Evolutionary conservation across 148 eudicot species (phyloP).

Genomic region (Cornus controversa): DNA sequence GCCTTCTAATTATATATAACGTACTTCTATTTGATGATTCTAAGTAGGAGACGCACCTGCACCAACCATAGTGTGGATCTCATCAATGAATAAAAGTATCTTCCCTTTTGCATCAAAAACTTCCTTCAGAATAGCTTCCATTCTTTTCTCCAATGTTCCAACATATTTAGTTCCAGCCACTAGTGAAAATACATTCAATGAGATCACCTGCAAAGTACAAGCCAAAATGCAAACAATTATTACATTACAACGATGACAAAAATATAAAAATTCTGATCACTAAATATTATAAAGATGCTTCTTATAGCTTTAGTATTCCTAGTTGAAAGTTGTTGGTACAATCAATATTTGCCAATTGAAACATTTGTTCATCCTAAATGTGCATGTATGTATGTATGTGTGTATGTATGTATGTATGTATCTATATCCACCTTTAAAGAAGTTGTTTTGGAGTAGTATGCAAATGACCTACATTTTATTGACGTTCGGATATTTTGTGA

Average conservation of each 20-base stretch:
- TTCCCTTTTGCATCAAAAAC: constrained; percentile 92
- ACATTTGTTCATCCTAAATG: not conserved
- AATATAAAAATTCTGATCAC: too few species aligned
- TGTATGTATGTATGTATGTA: too few species aligned
- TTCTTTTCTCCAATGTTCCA: constrained; percentile 94
- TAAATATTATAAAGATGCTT: too few species aligned
- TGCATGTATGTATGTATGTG: not conserved
- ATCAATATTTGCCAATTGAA: too few species aligned
- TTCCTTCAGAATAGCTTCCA: constrained; percentile 92
- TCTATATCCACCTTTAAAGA: too few species aligned
- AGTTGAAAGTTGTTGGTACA: too few species aligned
- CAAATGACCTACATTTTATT: too few species aligned
- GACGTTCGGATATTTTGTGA: too few species aligned
- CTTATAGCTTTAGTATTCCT: too few species aligned
- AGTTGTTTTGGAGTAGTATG: too few species aligned
- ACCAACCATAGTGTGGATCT: constrained; percentile 97
- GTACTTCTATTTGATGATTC: not conserved
- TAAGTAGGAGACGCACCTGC: constrained; percentile 59
- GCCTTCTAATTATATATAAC: too few species aligned
- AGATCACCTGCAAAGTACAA: constrained; percentile 58
- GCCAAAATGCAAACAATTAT: constrained; percentile 6
- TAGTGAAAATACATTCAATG: constrained; percentile 92
- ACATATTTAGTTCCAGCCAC: constrained; percentile 95
- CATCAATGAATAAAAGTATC: constrained; percentile 89
- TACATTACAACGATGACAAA: not conserved